Evolutionary conservation across 2,329 filamentous ascomycete genomes (phyloP), one percentile per base, ranked within the genome.

Genomic region (Parascedosporium putredinis): DNA sequence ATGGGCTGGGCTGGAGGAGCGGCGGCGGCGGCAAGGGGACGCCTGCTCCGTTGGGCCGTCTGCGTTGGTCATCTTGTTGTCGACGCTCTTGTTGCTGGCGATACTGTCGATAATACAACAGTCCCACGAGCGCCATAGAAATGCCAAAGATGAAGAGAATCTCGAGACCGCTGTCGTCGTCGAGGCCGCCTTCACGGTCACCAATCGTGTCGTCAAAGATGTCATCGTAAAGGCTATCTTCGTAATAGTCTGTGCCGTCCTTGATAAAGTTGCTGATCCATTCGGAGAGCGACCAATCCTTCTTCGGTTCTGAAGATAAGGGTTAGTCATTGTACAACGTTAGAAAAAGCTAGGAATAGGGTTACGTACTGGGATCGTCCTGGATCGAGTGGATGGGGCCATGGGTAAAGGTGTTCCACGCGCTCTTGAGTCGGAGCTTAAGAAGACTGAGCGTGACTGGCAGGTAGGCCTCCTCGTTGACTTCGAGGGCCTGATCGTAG

Each of bases 371-470:
- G 58, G 86, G 84, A 55, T 96, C 91, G 55, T 95, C 88, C 58
- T 87, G 84, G 46, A 97, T 97, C 14, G 86, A 88, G 60, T 97
- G 95, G 54, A 97, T 79, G 18, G 84, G 80, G n/a, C 93, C 93
- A 60, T 90, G 80, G 0, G 88, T 95, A 54, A 97, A 71, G 0
- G 84, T 89, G 58, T 97, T 97, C 93, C 93, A 98, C 58, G 88
- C 93, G 62, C 88, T 95, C 52, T 90, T 79, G 48, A 85, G 70
- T 9, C 91, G 76, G 52, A 98, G 72, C 64, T 95, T 95, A 54
- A 95, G 72, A 45, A 98, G 70, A 55, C 88, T 91, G 25, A 98
- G 70, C 9, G 88, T 88, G 3, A 97, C 93, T 0, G 93, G 93
- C 1, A 97, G 74, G 62, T 97, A 97, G 0, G 93, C 90, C 66